A percentile compares a stretch with the other conserved stretches of the same genome.
Evolutionary conservation across 1,284 basidiomycete genomes (phyloP).

Genomic region (Grifola frondosa): DNA sequence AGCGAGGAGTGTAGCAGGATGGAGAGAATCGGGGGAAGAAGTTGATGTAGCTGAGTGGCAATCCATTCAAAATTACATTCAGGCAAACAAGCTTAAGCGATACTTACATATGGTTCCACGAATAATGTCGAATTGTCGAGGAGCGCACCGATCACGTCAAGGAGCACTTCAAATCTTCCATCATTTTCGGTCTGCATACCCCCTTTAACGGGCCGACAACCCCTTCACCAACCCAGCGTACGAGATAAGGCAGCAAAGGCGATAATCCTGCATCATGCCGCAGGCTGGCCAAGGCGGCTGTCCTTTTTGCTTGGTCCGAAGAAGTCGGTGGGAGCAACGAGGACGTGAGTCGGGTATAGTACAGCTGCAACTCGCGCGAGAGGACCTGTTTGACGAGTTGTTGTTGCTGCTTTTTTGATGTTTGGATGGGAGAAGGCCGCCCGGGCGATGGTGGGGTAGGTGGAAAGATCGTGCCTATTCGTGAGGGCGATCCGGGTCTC

Average conservation of each 20-base stretch:
- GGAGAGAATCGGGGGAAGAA: constrained; percentile 90
- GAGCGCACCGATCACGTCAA: constrained; percentile 82
- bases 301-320: constrained; percentile 62
- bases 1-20: constrained; percentile 86
- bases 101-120: constrained; percentile 91
- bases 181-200: constrained; percentile 59
- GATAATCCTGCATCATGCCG: constrained; percentile 90
- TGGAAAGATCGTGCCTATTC: constrained; percentile 31
- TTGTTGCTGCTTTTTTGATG: constrained; percentile 47
- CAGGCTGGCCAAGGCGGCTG: constrained; percentile 88
- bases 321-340: constrained; percentile 70
- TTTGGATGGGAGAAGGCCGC: constrained; percentile 32
- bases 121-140: constrained; percentile 88
- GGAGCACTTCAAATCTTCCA: constrained; percentile 71
- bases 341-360: constrained; percentile 90
- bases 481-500: constrained; percentile 12
- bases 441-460: constrained; percentile 32
- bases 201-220: constrained; percentile 70
- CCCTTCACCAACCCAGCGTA: constrained; percentile 92
- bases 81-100: constrained; percentile 5
- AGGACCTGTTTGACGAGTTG: constrained; percentile 89
- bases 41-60: constrained; percentile 80
- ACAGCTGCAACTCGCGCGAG: constrained; percentile 92
- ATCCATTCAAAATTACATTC: too few species aligned
- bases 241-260: constrained; percentile 92